phyloP scores from a whole-genome alignment of 345 rosid species.

The Aegle marmelos region DNA sequence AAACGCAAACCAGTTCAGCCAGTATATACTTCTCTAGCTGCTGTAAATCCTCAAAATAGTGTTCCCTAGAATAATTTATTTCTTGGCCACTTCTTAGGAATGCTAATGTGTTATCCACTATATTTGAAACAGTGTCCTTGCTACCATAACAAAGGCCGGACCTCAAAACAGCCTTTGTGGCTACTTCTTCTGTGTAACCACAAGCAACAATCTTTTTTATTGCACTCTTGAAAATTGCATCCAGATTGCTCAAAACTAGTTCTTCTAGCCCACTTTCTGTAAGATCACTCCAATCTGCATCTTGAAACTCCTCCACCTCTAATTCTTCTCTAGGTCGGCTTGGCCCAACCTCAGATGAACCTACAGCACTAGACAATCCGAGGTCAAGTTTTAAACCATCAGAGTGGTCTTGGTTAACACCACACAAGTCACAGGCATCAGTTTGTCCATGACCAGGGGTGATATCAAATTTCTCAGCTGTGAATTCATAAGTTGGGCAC shows the following conservation, averaged over 20 bases:
- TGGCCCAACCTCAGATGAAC: constrained; percentile 43
- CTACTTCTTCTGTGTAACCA: constrained; percentile 59
- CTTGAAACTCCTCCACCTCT: constrained; percentile 51
- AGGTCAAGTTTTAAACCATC: constrained; percentile 64
- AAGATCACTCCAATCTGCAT: constrained; percentile 80
- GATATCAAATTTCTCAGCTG: constrained; percentile 60
- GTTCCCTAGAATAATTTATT: constrained; percentile 39
- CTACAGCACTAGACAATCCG: constrained; percentile 38
- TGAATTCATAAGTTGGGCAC: constrained; percentile 53
- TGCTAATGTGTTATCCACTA: constrained; percentile 64
- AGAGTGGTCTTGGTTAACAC: constrained; percentile 40
- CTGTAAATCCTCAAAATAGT: constrained; percentile 59
- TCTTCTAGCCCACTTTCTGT: constrained; percentile 71
- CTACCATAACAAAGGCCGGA: constrained; percentile 66
- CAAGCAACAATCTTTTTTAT: constrained; percentile 51
- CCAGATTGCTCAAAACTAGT: constrained; percentile 63
- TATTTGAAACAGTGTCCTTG: constrained; percentile 60
- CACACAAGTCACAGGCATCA: constrained; percentile 43
- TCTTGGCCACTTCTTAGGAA: constrained; percentile 65
- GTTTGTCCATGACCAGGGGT: constrained; percentile 37
- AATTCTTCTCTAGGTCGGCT: constrained; percentile 43
- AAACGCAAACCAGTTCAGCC: constrained; percentile 80
- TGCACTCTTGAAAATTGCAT: constrained; percentile 62
- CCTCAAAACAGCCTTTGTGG: constrained; percentile 59
- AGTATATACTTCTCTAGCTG: constrained; percentile 79